phyloP scores from a whole-genome alignment of 331 rosid species.

The Rhamnella rubrinervis region DNA sequence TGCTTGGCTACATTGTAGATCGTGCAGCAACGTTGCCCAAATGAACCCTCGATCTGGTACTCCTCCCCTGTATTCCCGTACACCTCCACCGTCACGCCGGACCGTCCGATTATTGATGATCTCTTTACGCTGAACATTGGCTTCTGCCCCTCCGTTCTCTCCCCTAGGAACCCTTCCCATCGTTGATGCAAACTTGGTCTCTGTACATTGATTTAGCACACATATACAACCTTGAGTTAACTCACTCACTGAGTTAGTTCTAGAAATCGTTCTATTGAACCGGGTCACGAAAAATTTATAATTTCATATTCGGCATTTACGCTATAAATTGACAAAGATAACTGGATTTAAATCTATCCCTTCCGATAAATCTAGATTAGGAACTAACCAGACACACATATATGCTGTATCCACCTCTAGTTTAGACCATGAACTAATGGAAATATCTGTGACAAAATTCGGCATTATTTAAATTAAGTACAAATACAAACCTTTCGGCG shows the following conservation, averaged over 20 bases:
- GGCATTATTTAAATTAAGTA: too few relatives aligned
- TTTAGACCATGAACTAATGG: neutral
- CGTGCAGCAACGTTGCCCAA: constrained; percentile 61
- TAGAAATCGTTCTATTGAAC: neutral
- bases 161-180: constrained; percentile 92
- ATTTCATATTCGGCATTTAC: too few relatives aligned
- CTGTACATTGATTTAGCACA: constrained; percentile 30
- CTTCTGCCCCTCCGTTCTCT: constrained; percentile 67
- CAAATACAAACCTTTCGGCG: constrained; percentile 56
- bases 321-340: neutral
- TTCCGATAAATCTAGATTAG: constrained; percentile 5
- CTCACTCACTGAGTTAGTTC: constrained; percentile 10
- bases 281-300: neutral
- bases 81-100: constrained; percentile 67
- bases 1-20: constrained; percentile 39
- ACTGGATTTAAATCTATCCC: neutral
- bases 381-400: neutral
- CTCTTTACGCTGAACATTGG: constrained; percentile 74
- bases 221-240: constrained; percentile 4
- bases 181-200: constrained; percentile 87
- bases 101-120: constrained; percentile 81
- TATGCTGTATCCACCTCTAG: neutral
- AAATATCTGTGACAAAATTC: too few relatives aligned
- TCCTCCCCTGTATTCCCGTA: constrained; percentile 43
- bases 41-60: constrained; percentile 81